Conservation (phyloP, 139 green algal genomes). For the Coelastrella sp. region DNA sequence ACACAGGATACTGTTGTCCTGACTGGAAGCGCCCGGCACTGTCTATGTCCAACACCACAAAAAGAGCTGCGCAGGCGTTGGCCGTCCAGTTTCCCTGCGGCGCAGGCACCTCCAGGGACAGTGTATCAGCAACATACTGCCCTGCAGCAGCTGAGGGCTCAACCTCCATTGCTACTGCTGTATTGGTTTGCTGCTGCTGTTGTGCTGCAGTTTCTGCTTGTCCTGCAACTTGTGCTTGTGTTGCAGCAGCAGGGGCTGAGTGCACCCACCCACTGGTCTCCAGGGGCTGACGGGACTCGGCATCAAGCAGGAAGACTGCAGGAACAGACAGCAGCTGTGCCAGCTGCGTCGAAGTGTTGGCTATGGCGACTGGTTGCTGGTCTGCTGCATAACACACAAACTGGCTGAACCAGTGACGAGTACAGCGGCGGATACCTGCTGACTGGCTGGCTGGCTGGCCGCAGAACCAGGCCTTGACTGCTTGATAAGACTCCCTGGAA, state of each 20-base stretch:
- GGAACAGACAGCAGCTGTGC: conserved; percentile 10
- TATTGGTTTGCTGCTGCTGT: background rate
- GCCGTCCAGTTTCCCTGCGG: conserved; percentile 7
- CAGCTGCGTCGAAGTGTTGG: background rate
- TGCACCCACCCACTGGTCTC: background rate
- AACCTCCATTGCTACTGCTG: background rate
- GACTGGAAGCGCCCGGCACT: background rate
- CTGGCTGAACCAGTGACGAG: conserved; percentile 28
- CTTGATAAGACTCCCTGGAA: background rate
- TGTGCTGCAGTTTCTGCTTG: background rate
- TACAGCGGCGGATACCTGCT: background rate
- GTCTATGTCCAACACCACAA: background rate
- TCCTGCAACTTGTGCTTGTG: background rate
- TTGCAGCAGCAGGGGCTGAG: background rate
- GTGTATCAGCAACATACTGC: background rate
- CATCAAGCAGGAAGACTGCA: background rate
- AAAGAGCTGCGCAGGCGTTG: conserved; percentile 9
- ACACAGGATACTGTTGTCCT: background rate
- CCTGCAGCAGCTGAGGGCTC: background rate
- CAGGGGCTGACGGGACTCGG: background rate
- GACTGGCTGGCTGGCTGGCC: background rate
- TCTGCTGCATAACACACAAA: conserved; percentile 3
- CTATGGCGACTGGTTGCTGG: conserved; percentile 29
- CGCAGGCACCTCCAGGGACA: background rate
- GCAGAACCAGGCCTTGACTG: conserved; percentile 14